Evolutionary conservation across 2,329 filamentous ascomycete species (phyloP).

Genomic region (Beauveria scarabaeidicola): DNA sequence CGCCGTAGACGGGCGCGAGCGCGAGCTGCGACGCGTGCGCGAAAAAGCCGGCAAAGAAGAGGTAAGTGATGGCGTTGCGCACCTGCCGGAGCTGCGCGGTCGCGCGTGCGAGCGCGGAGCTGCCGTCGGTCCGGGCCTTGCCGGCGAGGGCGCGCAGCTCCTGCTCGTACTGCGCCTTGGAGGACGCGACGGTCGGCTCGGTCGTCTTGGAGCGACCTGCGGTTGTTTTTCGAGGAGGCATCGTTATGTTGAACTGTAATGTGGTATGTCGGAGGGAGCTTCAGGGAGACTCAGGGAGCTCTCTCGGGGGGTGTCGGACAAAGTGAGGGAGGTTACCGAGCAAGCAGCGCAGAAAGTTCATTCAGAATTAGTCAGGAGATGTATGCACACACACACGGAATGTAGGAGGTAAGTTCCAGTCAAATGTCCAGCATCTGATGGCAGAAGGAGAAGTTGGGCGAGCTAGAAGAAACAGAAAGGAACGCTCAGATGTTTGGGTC

Average conservation of each 20-base stretch:
- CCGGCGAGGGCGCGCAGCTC: constrained; percentile 44
- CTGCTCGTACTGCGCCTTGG: constrained; percentile 38
- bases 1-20: constrained; percentile 81
- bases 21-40: constrained; percentile 66
- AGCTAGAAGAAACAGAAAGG: neutral
- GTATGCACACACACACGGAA: neutral
- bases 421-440: constrained; percentile 15
- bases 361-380: neutral
- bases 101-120: constrained; percentile 28
- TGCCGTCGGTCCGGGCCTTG: constrained; percentile 29
- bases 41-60: constrained; percentile 42
- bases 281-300: neutral
- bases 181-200: neutral
- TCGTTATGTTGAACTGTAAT: neutral
- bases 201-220: constrained; percentile 14
- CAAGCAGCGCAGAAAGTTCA: neutral
- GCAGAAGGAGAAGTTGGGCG: neutral
- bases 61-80: constrained; percentile 21
- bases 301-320: neutral
- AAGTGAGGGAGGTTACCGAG: neutral
- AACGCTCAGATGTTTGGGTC: neutral
- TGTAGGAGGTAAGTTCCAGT: neutral
- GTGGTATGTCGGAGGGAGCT: neutral
- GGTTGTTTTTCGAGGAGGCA: constrained; percentile 3
- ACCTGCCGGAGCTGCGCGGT: constrained; percentile 33